A percentile compares a stretch with the other conserved stretches of the same genome.
Evolutionary conservation across 139 green algal genomes (phyloP).

Genomic region (Picochlorum sp.): DNA sequence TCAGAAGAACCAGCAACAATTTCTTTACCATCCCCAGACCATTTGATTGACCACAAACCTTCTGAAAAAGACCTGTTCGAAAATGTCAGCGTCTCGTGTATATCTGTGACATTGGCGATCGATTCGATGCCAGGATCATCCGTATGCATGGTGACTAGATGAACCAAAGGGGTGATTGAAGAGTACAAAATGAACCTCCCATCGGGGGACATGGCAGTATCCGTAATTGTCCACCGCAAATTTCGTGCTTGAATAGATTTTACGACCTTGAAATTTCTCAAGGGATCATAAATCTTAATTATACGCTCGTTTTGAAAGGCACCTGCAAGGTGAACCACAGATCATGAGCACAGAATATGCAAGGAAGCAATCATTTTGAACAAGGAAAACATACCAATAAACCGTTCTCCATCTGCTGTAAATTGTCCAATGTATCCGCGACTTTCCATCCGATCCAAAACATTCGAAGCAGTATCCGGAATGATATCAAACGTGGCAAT

Average conservation of each 20-base stretch:
- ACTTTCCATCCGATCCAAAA: slow-evolving; percentile 53
- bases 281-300: slow-evolving; percentile 64
- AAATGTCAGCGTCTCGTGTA: slow-evolving; percentile 62
- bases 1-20: slow-evolving; percentile 71
- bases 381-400: slow-evolving; percentile 21
- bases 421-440: slow-evolving; percentile 91
- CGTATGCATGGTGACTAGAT: slow-evolving; percentile 53
- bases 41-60: slow-evolving; percentile 54
- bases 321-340: not conserved
- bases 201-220: slow-evolving; percentile 73
- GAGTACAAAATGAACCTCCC: slow-evolving; percentile 70
- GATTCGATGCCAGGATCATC: slow-evolving; percentile 16
- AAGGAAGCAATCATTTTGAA: too few species aligned
- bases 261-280: slow-evolving; percentile 46
- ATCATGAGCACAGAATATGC: too few species aligned
- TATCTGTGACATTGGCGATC: slow-evolving; percentile 48
- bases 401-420: slow-evolving; percentile 45
- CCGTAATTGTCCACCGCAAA: slow-evolving; percentile 68
- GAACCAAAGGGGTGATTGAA: slow-evolving; percentile 56
- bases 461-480: slow-evolving; percentile 7
- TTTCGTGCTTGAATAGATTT: slow-evolving; percentile 68
- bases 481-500: slow-evolving; percentile 24
- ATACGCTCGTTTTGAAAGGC: slow-evolving; percentile 53
- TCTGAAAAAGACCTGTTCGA: not conserved
- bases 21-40: slow-evolving; percentile 39